A percentile compares a stretch with the other conserved stretches of the same genome.
Conservation (phyloP, 2,329 filamentous ascomycete genomes). For the Fusarium secorum region DNA sequence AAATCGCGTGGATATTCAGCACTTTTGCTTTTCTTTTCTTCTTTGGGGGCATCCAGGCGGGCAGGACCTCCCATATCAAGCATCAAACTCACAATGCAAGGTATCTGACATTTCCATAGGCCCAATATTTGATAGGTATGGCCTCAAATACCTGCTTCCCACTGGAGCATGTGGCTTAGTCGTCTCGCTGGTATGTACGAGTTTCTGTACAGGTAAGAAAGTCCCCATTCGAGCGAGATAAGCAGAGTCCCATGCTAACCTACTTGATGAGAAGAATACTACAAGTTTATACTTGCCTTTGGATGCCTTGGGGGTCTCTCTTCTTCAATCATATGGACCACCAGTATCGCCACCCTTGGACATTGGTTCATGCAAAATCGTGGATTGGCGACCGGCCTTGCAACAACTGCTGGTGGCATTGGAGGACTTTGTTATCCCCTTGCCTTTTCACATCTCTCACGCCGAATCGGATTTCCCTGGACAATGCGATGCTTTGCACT, state of each 20-base stretch:
- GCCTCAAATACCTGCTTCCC: not conserved
- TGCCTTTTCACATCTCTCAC: not conserved
- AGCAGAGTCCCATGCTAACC: fast-evolving
- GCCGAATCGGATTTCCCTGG: not conserved
- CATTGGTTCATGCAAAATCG: not conserved
- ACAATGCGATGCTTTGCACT: not conserved
- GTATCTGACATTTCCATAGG: not conserved
- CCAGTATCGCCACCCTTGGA: not conserved
- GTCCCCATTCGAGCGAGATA: fast-evolving
- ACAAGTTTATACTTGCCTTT: not conserved
- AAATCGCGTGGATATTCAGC: not conserved
- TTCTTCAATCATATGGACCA: not conserved
- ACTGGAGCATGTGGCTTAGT: not conserved
- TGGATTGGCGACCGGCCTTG: not conserved
- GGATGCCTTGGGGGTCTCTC: not conserved
- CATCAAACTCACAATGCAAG: not conserved
- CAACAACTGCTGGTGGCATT: not conserved
- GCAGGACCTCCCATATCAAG: not conserved
- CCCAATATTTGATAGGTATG: not conserved
- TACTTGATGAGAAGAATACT: not conserved
- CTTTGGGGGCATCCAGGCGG: not conserved
- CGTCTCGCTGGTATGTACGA: fast-evolving
- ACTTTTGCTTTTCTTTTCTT: not conserved
- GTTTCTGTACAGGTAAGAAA: not conserved
- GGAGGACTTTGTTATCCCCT: not conserved